Evolutionary conservation across 352 stramenopile species (phyloP).

Genomic region (Plasmopara viticola): DNA sequence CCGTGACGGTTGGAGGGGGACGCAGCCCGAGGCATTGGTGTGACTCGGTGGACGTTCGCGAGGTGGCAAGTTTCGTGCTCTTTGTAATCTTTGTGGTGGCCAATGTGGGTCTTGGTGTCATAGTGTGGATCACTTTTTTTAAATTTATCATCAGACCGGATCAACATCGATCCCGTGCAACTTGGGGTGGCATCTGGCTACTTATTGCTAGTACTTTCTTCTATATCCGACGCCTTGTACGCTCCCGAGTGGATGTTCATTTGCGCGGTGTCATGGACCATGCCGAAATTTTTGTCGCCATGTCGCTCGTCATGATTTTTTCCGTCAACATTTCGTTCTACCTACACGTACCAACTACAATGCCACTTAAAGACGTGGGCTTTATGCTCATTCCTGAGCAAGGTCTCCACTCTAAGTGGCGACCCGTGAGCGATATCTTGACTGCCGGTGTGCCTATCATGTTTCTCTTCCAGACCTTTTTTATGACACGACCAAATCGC

Average conservation of each 20-base stretch:
- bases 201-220: constrained; percentile 40
- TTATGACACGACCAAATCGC: constrained; percentile 46
- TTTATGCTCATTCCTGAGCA: constrained; percentile 74
- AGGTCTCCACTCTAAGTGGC: constrained; percentile 45
- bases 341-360: constrained; percentile 50
- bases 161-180: constrained; percentile 34
- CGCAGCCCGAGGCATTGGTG: constrained; percentile 22
- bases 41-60: constrained; percentile 32
- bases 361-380: constrained; percentile 57
- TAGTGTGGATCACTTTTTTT: constrained; percentile 58
- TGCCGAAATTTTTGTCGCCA: constrained; percentile 60
- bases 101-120: constrained; percentile 40
- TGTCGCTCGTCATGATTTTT: constrained; percentile 61
- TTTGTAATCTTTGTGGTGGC: constrained; percentile 38
- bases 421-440: constrained; percentile 59
- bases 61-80: constrained; percentile 38
- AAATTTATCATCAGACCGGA: constrained; percentile 57
- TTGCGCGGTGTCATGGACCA: constrained; percentile 44
- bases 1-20: constrained; percentile 12
- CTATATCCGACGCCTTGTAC: constrained; percentile 40
- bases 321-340: constrained; percentile 70
- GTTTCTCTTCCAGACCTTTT: constrained; percentile 47
- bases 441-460: constrained; percentile 51
- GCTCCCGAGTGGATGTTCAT: constrained; percentile 31
- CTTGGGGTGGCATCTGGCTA: constrained; percentile 48